phyloP scores from a whole-genome alignment of 768 basidiomycete genomes.

The Rhodotorula sphaerocarpa region DNA sequence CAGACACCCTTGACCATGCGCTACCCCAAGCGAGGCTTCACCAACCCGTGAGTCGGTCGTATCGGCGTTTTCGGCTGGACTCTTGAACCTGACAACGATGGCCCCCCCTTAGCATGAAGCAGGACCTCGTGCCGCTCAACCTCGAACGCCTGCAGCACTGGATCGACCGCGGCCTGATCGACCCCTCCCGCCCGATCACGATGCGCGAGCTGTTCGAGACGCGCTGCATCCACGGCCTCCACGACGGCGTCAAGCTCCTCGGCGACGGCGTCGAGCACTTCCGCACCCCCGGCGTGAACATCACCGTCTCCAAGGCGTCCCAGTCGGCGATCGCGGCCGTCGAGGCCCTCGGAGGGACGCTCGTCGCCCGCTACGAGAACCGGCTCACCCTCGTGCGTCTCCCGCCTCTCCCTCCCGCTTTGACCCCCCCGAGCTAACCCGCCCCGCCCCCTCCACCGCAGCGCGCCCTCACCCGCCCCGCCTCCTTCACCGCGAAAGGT shows the following conservation, averaged over 20 bases:
- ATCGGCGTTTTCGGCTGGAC: too few relatives aligned
- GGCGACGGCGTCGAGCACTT: conserved; percentile 65
- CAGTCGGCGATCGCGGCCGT: conserved; percentile 76
- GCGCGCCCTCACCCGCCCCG: conserved; percentile 35
- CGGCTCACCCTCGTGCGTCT: conserved; percentile 53
- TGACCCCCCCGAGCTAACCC: neutral
- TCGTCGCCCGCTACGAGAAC: conserved; percentile 89
- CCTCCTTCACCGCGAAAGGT: conserved; percentile 17
- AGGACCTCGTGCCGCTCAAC: conserved; percentile 72
- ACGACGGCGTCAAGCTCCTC: conserved; percentile 80
- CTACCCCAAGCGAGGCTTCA: conserved; percentile 90
- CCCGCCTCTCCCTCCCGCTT: neutral
- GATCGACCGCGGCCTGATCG: conserved; percentile 75
- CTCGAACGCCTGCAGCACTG: conserved; percentile 80
- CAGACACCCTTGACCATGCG: conserved; percentile 85
- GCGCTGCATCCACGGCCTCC: conserved; percentile 76
- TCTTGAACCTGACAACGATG: too few relatives aligned
- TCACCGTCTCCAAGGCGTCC: conserved; percentile 76
- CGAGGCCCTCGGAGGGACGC: conserved; percentile 68
- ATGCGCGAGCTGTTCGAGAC: conserved; percentile 74
- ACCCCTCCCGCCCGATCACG: conserved; percentile 75
- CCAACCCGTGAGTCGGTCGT: conserved; percentile 62
- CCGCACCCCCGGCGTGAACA: conserved; percentile 54
- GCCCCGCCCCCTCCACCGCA: conserved; percentile 2
- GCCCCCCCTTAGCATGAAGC: conserved; percentile 72